Base-by-base conservation (phyloP, 1,284 basidiomycete species). In the Schizophyllum commune region DNA sequence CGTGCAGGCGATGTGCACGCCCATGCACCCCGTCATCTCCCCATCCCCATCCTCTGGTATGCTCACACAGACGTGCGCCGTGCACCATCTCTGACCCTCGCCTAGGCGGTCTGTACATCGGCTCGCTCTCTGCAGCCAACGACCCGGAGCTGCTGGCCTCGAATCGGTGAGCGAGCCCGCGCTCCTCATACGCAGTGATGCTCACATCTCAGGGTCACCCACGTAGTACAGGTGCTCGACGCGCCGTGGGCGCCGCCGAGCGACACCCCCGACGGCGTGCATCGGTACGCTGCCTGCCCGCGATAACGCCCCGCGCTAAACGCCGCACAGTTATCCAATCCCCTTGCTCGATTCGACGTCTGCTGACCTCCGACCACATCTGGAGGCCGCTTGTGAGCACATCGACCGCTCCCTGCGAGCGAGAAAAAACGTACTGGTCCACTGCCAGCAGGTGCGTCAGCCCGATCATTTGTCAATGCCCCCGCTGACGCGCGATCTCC, bases 1-100 rank as follows among this genome's bases (percentile, higher is more conserved):
- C 58, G 83, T 87, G 80, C 85, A 89, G 71, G 84, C 88, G 17
- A 88, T 90, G 84, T 89, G 86, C 75, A 90, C 88, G 0, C 88
- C 88, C 1, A 89, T 90, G 88, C 88, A 90, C 73, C 79, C 80
- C 65, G 83, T 90, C 68, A 73, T 86, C 19, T 74, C 85, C 32
- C 75, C 82, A 4, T 70, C 69, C 55, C 72, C 77, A 53, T 58
- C 66, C 9, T 64, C 64, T 11, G 62, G 84, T 89, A 86, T 75
- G 90, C 88, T 0, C 88, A 88, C 1, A 88, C 89, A 88, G 88
- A 90, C 73, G 79, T 80, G 65, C 83, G 90, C 68, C 74, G 86
- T 19, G 73, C 85, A 27, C 13, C 39, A 17, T 47, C 39, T 47
- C 13, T 13, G 13, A 47, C 39, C 39, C 69, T n/a, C 63, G 68